Evolutionary conservation across 2,329 filamentous ascomycete species (phyloP).

Genomic region (Talaromyces sp.): DNA sequence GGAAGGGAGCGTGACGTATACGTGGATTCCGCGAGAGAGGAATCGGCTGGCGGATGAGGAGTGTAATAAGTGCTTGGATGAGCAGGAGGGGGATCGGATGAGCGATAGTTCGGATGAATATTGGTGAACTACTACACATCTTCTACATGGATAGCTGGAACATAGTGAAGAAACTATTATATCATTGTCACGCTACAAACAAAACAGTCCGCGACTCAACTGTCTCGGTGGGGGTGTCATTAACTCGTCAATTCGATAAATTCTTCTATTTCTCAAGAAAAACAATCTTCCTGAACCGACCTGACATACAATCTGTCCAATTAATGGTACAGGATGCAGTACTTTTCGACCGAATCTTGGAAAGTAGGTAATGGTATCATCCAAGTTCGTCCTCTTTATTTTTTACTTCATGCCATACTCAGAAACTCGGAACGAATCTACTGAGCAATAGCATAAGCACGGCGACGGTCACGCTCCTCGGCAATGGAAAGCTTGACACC

Average conservation of each 20-base stretch:
- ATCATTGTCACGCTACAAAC: constrained; percentile 10
- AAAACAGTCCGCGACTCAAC: not conserved
- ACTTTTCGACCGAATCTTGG: constrained; percentile 5
- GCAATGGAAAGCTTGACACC: constrained; percentile 99
- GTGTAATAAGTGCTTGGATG: not conserved
- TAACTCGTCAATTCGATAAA: constrained; percentile 20
- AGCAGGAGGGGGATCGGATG: not conserved
- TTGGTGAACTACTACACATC: not conserved
- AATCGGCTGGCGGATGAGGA: not conserved
- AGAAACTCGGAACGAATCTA: constrained; percentile 34
- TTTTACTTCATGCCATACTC: not conserved
- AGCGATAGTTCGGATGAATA: not conserved
- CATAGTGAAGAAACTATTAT: not conserved
- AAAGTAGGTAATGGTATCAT: constrained; percentile 9
- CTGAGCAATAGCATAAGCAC: constrained; percentile 62
- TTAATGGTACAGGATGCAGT: not conserved
- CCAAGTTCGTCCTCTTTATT: constrained; percentile 2
- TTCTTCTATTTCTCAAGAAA: constrained; percentile 18
- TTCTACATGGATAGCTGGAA: not conserved
- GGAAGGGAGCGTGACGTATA: not conserved
- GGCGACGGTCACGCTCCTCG: constrained; percentile 97
- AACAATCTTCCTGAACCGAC: constrained; percentile 16
- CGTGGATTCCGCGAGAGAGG: not conserved
- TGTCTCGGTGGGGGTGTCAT: constrained; percentile 15
- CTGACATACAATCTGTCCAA: constrained; percentile 9